Percentiles rank a stretch among this genome's conserved stretches.
These are phyloP conservation scores for Amphicarpaea edgeworthii DNA, from an alignment of 306 rosid species.

Conservation along the genomic window DNA sequence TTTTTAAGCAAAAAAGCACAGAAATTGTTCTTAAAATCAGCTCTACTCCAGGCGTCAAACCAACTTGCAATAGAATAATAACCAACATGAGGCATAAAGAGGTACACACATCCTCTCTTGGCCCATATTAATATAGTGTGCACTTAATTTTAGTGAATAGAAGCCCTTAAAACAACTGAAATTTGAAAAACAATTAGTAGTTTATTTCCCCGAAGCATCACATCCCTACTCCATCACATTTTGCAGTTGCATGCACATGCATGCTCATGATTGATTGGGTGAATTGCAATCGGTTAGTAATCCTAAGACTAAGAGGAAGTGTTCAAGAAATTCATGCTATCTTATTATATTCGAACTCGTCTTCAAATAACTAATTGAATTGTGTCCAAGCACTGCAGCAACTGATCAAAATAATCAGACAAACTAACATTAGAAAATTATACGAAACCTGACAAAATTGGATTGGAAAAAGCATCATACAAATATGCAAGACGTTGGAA, in stretches of 20 bases:
- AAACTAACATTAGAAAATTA: conserved; percentile 5
- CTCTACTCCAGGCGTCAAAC: neutral
- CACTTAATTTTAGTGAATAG: conserved; percentile 8
- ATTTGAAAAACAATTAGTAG: neutral
- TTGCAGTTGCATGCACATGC: conserved; percentile 11
- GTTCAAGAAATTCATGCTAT: conserved; percentile 9
- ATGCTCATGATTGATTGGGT: neutral
- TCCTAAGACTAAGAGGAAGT: neutral
- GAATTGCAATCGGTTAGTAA: neutral
- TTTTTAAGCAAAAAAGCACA: conserved; percentile 3
- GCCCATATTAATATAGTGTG: neutral
- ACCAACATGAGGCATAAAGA: neutral
- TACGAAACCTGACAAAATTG: neutral
- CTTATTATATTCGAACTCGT: conserved; percentile 7
- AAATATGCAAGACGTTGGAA: conserved; percentile 27
- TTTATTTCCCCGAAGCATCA: neutral
- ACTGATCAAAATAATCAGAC: neutral
- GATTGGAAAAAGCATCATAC: neutral
- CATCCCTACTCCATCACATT: neutral
- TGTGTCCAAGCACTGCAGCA: conserved; percentile 30
- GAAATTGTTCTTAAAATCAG: neutral
- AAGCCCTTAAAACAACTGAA: conserved; percentile 9
- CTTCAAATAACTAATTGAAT: conserved; percentile 28
- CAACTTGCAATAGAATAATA: neutral
- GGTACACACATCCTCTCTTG: neutral